Percentiles rank a stretch among this genome's conserved stretches.
Conservation (phyloP, 495 filamentous ascomycete species). For the Lophium mytilinum region DNA sequence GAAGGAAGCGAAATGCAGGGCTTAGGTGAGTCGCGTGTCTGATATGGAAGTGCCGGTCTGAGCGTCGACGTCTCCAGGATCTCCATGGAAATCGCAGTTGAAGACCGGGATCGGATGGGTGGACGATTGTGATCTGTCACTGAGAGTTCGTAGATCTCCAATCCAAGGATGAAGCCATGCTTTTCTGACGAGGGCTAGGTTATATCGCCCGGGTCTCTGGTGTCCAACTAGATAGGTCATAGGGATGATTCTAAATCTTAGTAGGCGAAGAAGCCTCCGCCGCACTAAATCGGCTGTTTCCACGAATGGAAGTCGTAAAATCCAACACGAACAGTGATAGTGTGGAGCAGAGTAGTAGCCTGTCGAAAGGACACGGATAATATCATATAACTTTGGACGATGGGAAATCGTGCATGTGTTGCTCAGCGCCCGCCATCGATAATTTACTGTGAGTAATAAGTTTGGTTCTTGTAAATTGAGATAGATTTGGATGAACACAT, state of each 20-base stretch:
- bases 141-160: background rate
- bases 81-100: background rate
- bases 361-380: background rate
- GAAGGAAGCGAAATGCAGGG: constrained; percentile 1
- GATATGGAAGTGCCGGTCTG: background rate
- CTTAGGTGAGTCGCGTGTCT: constrained; percentile 23
- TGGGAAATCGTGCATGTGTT: too few species aligned
- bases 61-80: background rate
- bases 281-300: too few species aligned
- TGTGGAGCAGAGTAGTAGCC: too few species aligned
- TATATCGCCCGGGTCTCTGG: background rate
- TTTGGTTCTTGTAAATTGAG: constrained; percentile 17
- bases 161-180: background rate
- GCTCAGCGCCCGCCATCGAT: background rate
- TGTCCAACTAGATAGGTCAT: background rate
- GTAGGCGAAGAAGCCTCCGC: too few species aligned
- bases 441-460: constrained; percentile 1
- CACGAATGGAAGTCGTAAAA: too few species aligned
- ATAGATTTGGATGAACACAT: constrained; percentile 17
- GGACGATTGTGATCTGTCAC: background rate
- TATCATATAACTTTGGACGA: background rate
- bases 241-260: too few species aligned
- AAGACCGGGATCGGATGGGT: background rate
- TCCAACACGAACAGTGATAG: too few species aligned
- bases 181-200: background rate